Evolutionary conservation across 2,329 filamentous ascomycete genomes (phyloP).

Genomic region (Karstenula rhodostoma): DNA sequence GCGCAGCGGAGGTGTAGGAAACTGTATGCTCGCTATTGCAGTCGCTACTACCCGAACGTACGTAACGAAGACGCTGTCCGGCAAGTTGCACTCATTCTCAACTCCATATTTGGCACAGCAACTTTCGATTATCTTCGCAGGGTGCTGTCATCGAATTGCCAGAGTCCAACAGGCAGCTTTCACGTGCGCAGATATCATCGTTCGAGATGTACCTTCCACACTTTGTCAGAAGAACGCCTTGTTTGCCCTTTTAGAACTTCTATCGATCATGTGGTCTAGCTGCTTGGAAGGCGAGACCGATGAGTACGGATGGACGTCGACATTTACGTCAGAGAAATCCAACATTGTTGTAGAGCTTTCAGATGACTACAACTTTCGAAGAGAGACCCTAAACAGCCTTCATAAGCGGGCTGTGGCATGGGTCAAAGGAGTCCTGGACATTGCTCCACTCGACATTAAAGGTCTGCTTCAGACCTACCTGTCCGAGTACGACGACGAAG

Average conservation of each 20-base stretch:
- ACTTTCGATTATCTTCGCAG: slow-evolving; percentile 82
- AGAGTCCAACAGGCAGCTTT: slow-evolving; percentile 89
- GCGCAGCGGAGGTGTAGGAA: slow-evolving; percentile 66
- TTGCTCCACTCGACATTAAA: slow-evolving; percentile 93
- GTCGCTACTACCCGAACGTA: slow-evolving; percentile 81
- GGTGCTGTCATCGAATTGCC: slow-evolving; percentile 92
- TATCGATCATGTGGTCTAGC: slow-evolving; percentile 94
- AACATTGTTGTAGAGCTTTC: slow-evolving; percentile 89
- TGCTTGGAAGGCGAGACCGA: slow-evolving; percentile 95
- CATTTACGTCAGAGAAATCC: slow-evolving; percentile 78
- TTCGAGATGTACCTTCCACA: slow-evolving; percentile 83
- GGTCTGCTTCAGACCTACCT: slow-evolving; percentile 95
- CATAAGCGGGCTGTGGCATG: slow-evolving; percentile 80
- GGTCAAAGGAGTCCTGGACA: slow-evolving; percentile 80
- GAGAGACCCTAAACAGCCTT: slow-evolving; percentile 78
- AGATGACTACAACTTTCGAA: slow-evolving; percentile 86
- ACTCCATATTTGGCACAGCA: slow-evolving; percentile 90
- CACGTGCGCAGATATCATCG: slow-evolving; percentile 83
- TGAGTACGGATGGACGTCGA: slow-evolving; percentile 85
- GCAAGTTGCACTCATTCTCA: slow-evolving; percentile 79
- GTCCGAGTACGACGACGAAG: slow-evolving; percentile 92
- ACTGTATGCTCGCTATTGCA: slow-evolving; percentile 69
- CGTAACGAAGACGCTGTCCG: slow-evolving; percentile 75
- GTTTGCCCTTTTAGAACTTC: slow-evolving; percentile 88
- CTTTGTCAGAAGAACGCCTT: slow-evolving; percentile 89